Evolutionary conservation across 164 flowering plant species (phyloP), one percentile per base, ranked within the genome.

Genomic region (Umbilicus rupestris): DNA sequence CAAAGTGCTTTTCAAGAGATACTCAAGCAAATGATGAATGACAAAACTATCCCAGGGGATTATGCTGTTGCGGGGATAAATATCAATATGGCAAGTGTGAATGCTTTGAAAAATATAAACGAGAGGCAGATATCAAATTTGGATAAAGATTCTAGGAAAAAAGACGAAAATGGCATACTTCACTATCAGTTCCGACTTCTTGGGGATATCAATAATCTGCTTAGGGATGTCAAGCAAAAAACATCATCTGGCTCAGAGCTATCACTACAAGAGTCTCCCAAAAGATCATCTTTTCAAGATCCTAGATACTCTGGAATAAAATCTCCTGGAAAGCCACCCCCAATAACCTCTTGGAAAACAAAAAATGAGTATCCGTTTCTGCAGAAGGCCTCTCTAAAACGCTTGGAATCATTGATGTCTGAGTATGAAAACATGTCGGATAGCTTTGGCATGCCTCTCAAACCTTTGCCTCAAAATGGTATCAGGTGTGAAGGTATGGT

Each of bases 401-500:
- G 89, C 64, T 74, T 94, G 67, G 80, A 72, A 62, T 72, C 81
- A 62, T 67, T 91, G 81, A 82, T 88, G 79, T 81, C 86, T n/a
- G 82, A 78, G 65, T 80, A 83, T 78, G 86, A 90, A 46, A 79
- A 76, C 62, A 86, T 85, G 39, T 87, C 84, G 9, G 97, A 90
- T 74, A 83, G 87, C 58, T 89, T 78, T 78, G 82, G 83, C 55
- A 74, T 86, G 78, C 87, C 88, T 67, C 80, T 78, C 66, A 70
- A 86, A 73, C 83, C 83, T 29, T 71, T 75, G 64, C 84, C 87
- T 57, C 81, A 81, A 69, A 79, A 79, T 71, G 74, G 49, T 62
- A 71, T 84, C 80, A 87, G 78, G 68, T 95, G 97, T 80, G 94
- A 90, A 82, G 97, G 96, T 24, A 92, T 95, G 97, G 94, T 95